phyloP scores from a whole-genome alignment of 2,329 filamentous ascomycete genomes.

The Berkeleyomyces rouxiae region DNA sequence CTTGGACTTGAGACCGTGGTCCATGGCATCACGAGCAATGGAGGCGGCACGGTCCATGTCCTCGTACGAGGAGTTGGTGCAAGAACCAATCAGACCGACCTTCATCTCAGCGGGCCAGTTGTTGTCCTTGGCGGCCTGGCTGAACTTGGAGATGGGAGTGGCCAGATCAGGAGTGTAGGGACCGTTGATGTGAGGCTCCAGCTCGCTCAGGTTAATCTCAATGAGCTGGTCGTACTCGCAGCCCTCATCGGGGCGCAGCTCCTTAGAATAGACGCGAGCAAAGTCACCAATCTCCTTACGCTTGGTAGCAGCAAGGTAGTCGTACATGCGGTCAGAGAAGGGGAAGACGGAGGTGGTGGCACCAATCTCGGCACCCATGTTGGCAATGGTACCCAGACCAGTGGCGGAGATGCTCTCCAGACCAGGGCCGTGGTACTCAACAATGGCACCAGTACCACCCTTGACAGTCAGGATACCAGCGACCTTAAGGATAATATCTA shows the following conservation, averaged over 20 bases:
- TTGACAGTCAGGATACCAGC: conserved; percentile 95
- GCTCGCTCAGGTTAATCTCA: conserved; percentile 85
- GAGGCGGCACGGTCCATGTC: conserved; percentile 90
- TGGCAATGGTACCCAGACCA: conserved; percentile 70
- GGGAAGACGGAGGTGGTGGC: conserved; percentile 91
- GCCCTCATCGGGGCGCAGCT: conserved; percentile 74
- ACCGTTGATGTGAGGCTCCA: conserved; percentile 97
- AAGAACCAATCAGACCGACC: conserved; percentile 92
- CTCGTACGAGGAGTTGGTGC: conserved; percentile 77
- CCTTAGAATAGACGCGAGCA: conserved; percentile 64
- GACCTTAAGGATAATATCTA: conserved; percentile 88
- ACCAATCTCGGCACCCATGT: conserved; percentile 60
- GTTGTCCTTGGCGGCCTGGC: conserved; percentile 83
- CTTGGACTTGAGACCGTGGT: conserved; percentile 90
- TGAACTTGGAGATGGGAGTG: conserved; percentile 95
- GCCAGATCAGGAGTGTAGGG: conserved; percentile 97
- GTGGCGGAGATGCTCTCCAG: conserved; percentile 52
- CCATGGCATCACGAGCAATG: conserved; percentile 77
- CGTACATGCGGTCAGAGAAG: conserved; percentile 95
- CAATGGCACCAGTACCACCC: conserved; percentile 85
- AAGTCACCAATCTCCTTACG: conserved; percentile 82
- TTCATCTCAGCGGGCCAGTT: conserved; percentile 93
- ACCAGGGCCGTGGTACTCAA: conserved; percentile 59
- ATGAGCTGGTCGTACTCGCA: conserved; percentile 92
- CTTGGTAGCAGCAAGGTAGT: conserved; percentile 87